Percentiles rank a stretch among this genome's conserved stretches.
Conservation (phyloP, 352 stramenopile species). For the Globisporangium spiculum region DNA sequence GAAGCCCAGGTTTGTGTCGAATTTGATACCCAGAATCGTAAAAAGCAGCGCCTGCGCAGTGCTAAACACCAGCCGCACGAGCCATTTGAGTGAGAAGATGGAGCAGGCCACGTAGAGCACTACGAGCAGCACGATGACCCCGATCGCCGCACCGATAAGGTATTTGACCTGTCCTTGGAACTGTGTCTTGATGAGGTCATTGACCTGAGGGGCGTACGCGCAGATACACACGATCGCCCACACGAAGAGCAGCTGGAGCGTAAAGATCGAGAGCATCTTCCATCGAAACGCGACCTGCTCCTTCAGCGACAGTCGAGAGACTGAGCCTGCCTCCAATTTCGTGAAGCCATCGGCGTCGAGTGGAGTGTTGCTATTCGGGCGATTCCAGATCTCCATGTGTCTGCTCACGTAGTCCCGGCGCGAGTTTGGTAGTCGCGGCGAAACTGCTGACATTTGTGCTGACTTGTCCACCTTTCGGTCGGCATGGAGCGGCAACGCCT, state of each 20-base stretch:
- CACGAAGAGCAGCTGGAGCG: conserved; percentile 6
- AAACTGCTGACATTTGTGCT: no score
- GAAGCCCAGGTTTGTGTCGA: conserved; percentile 39
- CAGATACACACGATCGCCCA: not conserved
- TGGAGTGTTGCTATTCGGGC: no score
- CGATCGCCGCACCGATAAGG: not conserved
- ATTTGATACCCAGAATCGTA: conserved; percentile 27
- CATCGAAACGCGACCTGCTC: not conserved
- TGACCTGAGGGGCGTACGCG: not conserved
- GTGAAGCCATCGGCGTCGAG: no score
- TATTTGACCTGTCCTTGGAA: not conserved
- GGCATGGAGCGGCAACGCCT: no score
- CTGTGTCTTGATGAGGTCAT: not conserved
- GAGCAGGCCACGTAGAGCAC: not conserved
- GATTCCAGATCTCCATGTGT: no score
- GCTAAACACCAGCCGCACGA: conserved; percentile 35
- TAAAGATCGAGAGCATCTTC: conserved; percentile 12
- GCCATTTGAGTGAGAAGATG: conserved; percentile 8
- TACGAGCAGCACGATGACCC: not conserved
- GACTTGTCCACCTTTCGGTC: no score
- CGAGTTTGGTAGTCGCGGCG: no score
- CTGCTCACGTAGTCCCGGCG: no score
- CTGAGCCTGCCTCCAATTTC: no score
- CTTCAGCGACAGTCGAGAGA: not conserved
- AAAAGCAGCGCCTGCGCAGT: conserved; percentile 34